Base-by-base conservation (phyloP, 2,329 filamentous ascomycete species). In the Ceratocystis colombiana region DNA sequence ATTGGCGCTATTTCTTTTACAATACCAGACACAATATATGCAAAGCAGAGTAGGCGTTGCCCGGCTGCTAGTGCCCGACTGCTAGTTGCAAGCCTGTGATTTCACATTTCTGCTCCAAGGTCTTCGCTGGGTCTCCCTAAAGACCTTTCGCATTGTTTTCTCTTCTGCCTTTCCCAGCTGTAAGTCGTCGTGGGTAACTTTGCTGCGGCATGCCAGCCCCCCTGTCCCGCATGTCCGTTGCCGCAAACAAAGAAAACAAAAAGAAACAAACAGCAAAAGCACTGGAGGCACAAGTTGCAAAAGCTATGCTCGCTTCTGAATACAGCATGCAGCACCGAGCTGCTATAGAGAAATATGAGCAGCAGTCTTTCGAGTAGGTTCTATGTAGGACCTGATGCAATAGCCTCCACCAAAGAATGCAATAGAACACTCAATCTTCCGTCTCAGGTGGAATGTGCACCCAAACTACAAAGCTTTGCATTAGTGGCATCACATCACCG, bases 71-170 rank as follows among this genome's bases (percentile, higher is more conserved):
- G 55, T 59, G 28, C 5, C 30, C 17, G 33, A 1, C 25, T 37
- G 15, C 12, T 57, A 28, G 53, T 57, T 57, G 53, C 53, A 25
- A 20, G 20, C 12, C 50, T 25, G 17, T 30, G 33, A 59, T 37
- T 37, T 17, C 48, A 53, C 48, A 53, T 53, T 53, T 53, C 48
- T 53, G 48, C 48, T n/a, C 28, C 25, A n/a, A 33, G 28, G 8
- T 59, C 25, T 37, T n/a, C 28, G 7, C 17, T n/a, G 15, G 55
- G 5, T 37, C 55, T 59, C 55, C 55, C 55, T 59, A 20, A 37
- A 59, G 55, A 59, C 55, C 55, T 59, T 59, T 59, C 55, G 28
- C 55, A 15, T 59, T 30, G 25, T n/a, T 8, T 37, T 7, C 55
- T 59, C 55, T 37, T n/a, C 7, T 41, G 12, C 20, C 25, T 28